Evolutionary conservation across 306 rosid species (phyloP).

Genomic region (Ziziphus jujuba): DNA sequence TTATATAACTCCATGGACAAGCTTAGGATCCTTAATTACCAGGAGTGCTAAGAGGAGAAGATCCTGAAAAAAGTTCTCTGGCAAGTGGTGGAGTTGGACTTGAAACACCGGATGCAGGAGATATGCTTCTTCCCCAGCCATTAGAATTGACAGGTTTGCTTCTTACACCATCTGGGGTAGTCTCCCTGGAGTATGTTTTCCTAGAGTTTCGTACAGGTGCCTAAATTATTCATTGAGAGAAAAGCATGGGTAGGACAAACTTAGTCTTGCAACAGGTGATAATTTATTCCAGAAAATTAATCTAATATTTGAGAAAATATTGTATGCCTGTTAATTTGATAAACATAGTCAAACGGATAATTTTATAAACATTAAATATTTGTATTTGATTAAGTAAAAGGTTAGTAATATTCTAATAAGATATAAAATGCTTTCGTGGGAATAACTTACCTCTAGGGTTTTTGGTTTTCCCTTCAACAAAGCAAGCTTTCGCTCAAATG

Average conservation of each 20-base stretch:
- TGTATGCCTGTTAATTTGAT: background rate
- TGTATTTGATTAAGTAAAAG: background rate
- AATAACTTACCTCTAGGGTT: slow-evolving; percentile 57
- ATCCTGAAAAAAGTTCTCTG: slow-evolving; percentile 60
- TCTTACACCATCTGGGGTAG: slow-evolving; percentile 64
- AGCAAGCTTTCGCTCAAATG: slow-evolving; percentile 94
- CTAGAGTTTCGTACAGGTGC: slow-evolving; percentile 54
- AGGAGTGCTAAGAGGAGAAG: slow-evolving; percentile 46
- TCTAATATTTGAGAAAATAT: no score
- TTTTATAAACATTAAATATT: no score
- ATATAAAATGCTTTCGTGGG: background rate
- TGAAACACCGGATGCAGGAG: slow-evolving; percentile 54
- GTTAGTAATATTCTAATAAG: background rate
- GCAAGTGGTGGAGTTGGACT: slow-evolving; percentile 36
- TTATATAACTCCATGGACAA: slow-evolving; percentile 7
- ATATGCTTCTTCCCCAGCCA: slow-evolving; percentile 65
- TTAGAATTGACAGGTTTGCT: slow-evolving; percentile 48
- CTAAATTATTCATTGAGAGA: slow-evolving; percentile 36
- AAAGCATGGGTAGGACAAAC: slow-evolving; percentile 16
- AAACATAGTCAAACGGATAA: background rate
- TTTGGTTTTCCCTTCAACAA: slow-evolving; percentile 64
- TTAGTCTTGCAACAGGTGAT: background rate
- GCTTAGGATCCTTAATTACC: slow-evolving; percentile 40
- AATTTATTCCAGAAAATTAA: background rate
- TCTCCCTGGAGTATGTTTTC: slow-evolving; percentile 57